phyloP scores from a whole-genome alignment of 345 rosid species.

The Rhodamnia rubescens region DNA sequence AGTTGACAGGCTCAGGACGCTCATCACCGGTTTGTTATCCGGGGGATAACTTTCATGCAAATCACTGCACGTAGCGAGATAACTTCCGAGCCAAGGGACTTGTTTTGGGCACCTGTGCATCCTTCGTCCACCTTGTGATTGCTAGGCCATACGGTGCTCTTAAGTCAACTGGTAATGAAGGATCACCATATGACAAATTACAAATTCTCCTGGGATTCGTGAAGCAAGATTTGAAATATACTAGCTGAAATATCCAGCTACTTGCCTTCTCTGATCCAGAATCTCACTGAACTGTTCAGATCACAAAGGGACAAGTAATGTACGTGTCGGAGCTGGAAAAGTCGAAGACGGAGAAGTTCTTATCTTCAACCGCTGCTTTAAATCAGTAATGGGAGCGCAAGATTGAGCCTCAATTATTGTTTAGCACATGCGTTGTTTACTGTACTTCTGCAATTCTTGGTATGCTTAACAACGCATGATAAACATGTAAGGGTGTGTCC shows the following conservation, averaged over 20 bases:
- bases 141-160: background rate
- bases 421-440: background rate
- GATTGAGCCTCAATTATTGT: background rate
- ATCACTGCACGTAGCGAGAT: background rate
- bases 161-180: background rate
- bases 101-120: background rate
- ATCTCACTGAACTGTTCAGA: background rate
- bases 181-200: background rate
- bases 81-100: background rate
- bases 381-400: background rate
- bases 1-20: background rate
- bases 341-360: background rate
- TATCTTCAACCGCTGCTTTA: background rate
- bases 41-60: background rate
- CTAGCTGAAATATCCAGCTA: background rate
- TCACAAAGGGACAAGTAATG: background rate
- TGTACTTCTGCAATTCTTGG: background rate
- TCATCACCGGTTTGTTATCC: background rate
- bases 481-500: background rate
- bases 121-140: background rate
- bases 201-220: background rate
- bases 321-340: background rate
- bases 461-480: background rate
- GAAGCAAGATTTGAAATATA: background rate
- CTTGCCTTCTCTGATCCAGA: background rate